phyloP scores from a whole-genome alignment of 202 grass and related monocot species.

The Cymbopogon flexuosus region DNA sequence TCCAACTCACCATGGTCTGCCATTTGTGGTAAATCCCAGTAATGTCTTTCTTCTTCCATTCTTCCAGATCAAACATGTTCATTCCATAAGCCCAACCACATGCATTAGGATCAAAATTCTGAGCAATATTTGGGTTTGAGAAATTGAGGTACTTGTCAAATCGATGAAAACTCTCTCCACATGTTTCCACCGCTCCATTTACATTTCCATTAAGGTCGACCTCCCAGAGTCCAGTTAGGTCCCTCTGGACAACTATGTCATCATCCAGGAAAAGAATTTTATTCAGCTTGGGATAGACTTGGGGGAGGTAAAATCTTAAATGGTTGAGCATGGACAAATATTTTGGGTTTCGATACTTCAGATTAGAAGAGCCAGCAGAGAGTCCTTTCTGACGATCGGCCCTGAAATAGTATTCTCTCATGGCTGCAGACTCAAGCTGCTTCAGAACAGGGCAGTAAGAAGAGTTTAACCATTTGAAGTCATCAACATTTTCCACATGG shows the following conservation, averaged over 20 bases:
- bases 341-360: conserved; percentile 59
- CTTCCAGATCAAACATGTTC: conserved; percentile 65
- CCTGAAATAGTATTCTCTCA: conserved; percentile 66
- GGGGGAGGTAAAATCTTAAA: conserved; percentile 54
- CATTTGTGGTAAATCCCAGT: conserved; percentile 68
- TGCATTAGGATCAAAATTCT: conserved; percentile 63
- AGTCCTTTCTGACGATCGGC: conserved; percentile 24
- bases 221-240: conserved; percentile 57
- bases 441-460: conserved; percentile 58
- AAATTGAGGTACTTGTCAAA: conserved; percentile 71
- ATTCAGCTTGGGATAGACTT: conserved; percentile 58
- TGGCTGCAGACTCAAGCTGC: conserved; percentile 54
- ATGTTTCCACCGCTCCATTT: conserved; percentile 65
- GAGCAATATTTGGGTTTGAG: conserved; percentile 50
- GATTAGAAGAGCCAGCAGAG: conserved; percentile 46
- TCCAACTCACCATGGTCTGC: conserved; percentile 54
- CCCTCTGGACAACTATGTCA: conserved; percentile 66
- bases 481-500: conserved; percentile 61
- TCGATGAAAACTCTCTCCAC: conserved; percentile 57
- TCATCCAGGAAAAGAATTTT: conserved; percentile 67
- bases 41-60: conserved; percentile 69
- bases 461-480: conserved; percentile 64
- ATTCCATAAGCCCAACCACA: conserved; percentile 71
- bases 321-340: conserved; percentile 65
- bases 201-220: conserved; percentile 63